These are phyloP conservation scores for Xanthoceras sorbifolium DNA, from an alignment of 345 rosid species.

Conservation along the genomic window DNA sequence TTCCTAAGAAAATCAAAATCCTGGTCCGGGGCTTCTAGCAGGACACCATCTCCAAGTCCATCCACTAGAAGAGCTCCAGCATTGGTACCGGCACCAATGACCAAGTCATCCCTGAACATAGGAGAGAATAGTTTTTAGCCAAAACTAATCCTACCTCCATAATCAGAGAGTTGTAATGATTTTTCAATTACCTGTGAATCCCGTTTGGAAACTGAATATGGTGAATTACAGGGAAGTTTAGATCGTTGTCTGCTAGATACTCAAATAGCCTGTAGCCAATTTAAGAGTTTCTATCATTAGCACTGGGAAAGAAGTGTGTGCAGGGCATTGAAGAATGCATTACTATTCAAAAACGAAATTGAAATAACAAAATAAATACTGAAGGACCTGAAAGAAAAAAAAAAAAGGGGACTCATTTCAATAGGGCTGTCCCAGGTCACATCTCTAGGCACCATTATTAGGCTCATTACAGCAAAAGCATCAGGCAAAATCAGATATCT, in stretches of 20 bases:
- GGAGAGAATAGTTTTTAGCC: slow-evolving; percentile 22
- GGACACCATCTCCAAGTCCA: slow-evolving; percentile 94
- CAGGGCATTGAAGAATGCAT: background rate
- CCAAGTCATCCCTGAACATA: slow-evolving; percentile 81
- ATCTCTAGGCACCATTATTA: background rate
- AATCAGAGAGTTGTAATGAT: background rate
- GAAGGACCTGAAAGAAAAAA: too few species aligned
- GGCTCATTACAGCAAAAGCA: background rate
- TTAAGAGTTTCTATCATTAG: slow-evolving; percentile 12
- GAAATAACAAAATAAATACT: background rate
- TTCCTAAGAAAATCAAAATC: slow-evolving; percentile 87
- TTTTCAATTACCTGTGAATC: slow-evolving; percentile 60
- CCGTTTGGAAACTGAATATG: slow-evolving; percentile 78
- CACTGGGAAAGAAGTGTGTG: background rate
- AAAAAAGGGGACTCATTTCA: too few species aligned
- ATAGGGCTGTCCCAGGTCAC: background rate
- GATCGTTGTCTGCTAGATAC: slow-evolving; percentile 64
- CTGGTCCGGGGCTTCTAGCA: slow-evolving; percentile 83
- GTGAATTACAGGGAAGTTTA: slow-evolving; percentile 88
- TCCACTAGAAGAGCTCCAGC: slow-evolving; percentile 91
- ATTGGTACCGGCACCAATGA: slow-evolving; percentile 82
- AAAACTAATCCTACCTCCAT: slow-evolving; percentile 7
- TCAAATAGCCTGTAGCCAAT: slow-evolving; percentile 71
- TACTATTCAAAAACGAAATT: background rate
- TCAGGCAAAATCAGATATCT: background rate